Evolutionary conservation across 441 rosid genomes (phyloP).

Genomic region (Cnidoscolus chayamansa): DNA sequence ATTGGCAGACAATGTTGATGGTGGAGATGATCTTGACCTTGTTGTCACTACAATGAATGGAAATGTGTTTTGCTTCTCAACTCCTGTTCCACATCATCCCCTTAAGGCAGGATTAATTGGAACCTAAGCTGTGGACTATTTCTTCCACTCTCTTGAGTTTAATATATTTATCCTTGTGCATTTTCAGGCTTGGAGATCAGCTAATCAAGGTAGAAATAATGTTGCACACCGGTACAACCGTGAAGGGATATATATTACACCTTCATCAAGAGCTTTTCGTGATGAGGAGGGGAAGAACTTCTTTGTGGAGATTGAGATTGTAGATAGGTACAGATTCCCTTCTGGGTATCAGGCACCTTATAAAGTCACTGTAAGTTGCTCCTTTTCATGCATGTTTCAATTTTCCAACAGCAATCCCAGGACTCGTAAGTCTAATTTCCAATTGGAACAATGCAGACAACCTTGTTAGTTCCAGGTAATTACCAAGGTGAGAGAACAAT

Average conservation of each 20-base stretch:
- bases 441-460: conserved; percentile 53
- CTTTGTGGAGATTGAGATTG: conserved; percentile 96
- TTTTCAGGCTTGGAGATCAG: conserved; percentile 90
- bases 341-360: conserved; percentile 93
- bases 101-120: conserved; percentile 62
- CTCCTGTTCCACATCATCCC: conserved; percentile 94
- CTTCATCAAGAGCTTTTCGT: conserved; percentile 86
- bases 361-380: conserved; percentile 80
- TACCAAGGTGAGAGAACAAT: conserved; percentile 88
- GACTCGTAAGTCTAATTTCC: conserved; percentile 7
- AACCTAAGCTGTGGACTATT: conserved; percentile 15
- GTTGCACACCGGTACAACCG: conserved; percentile 64
- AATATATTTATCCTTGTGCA: conserved; percentile 20
- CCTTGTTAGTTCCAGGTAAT: conserved; percentile 89
- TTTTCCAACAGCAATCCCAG: conserved; percentile 9
- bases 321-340: conserved; percentile 80
- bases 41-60: conserved; percentile 97
- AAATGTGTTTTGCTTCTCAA: conserved; percentile 97
- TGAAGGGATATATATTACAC: conserved; percentile 78
- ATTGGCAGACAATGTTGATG: conserved; percentile 97
- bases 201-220: conserved; percentile 92
- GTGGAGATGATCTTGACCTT: conserved; percentile 99
- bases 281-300: conserved; percentile 98
- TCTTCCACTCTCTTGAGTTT: conserved; percentile 11
- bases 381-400: conserved; percentile 9